These are phyloP conservation scores for Triadica sebifera DNA, from an alignment of 345 rosid genomes.

Conservation along the genomic window DNA sequence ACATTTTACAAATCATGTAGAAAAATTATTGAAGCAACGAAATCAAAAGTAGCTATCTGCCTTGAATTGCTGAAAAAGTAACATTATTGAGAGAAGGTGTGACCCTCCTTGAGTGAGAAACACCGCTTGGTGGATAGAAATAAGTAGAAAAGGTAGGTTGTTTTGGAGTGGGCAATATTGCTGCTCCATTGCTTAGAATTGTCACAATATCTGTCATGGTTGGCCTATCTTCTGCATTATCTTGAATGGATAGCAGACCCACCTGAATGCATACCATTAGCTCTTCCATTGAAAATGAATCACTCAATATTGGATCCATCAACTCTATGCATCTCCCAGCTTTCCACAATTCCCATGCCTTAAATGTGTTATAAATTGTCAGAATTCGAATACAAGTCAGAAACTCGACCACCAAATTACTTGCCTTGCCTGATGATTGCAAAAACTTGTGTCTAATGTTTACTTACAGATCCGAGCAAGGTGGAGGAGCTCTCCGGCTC, in stretches of 20 bases:
- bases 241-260: not conserved
- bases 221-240: slow-evolving; percentile 6
- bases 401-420: too few relatives aligned
- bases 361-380: not conserved
- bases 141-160: not conserved
- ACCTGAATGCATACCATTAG: not conserved
- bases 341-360: not conserved
- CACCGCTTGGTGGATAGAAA: not conserved
- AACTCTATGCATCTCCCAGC: not conserved
- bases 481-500: not conserved
- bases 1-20: too few relatives aligned
- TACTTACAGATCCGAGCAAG: not conserved
- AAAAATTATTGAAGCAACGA: too few relatives aligned
- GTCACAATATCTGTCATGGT: not conserved
- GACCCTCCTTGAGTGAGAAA: too few relatives aligned
- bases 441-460: too few relatives aligned
- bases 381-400: too few relatives aligned
- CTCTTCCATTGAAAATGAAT: not conserved
- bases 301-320: not conserved
- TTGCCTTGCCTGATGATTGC: too few relatives aligned
- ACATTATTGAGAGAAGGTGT: too few relatives aligned
- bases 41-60: too few relatives aligned
- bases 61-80: too few relatives aligned
- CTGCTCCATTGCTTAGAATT: not conserved
- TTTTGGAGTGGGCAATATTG: not conserved